Base-by-base conservation (phyloP, 371 early-diverging fungal species). In the Parasitella parasitica region DNA sequence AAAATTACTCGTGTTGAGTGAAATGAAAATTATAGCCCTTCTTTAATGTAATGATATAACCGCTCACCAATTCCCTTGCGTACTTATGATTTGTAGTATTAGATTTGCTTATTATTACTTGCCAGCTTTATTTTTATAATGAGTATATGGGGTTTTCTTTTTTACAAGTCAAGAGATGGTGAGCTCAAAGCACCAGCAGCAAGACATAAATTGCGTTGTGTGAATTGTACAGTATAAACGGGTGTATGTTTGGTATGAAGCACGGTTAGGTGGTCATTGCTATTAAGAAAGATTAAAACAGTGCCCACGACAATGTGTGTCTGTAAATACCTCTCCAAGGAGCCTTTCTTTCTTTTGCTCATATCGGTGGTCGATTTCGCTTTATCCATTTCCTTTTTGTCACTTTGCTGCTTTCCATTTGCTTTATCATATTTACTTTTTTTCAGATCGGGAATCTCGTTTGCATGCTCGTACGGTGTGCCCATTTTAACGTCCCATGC, bases 241-340 rank as follows among this genome's bases (percentile, higher is more conserved):
- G 99, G 97, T 41, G 99, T 99, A 64, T 85, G 87, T 76, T 97
- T 97, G 7, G 99, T 98, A 20, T 88, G 89, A 76, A 91, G 97
- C 0, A 91, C 86, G 6, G 86, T 87, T 18, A 98, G 63, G 54
- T 89, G 84, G 50, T 90, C 89, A 27, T 81, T 75, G 50, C 80
- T 79, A 58, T 38, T 11, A 34, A n/a, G n/a, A n/a, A n/a, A n/a
- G n/a, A n/a, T n/a, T n/a, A n/a, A n/a, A n/a, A n/a, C n/a, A n/a
- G n/a, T n/a, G n/a, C n/a, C n/a, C n/a, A n/a, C n/a, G n/a, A n/a
- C n/a, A n/a, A n/a, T n/a, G n/a, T n/a, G n/a, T n/a, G n/a, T n/a
- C n/a, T n/a, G n/a, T n/a, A n/a, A n/a, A n/a, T n/a, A n/a, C 80
- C 80, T 79, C 61, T 79, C 75, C 41, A 73, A 24, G 0, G 61